Evolutionary conservation across 2,329 filamentous ascomycete genomes (phyloP).

Genomic region (Sporothrix dimorphospora): DNA sequence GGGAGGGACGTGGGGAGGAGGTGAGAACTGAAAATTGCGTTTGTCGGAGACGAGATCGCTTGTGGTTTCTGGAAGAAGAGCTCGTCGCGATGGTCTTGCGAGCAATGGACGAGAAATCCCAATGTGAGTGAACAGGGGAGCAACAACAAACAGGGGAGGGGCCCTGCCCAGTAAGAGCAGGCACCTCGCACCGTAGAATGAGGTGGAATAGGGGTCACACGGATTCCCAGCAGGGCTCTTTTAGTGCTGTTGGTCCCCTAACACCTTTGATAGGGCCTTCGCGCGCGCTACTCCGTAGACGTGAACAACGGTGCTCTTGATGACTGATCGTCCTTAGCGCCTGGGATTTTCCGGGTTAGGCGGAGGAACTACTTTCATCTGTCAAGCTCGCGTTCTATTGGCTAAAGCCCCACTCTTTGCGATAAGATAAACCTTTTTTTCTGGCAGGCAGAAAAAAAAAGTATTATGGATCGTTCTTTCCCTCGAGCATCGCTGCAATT

Average conservation of each 20-base stretch:
- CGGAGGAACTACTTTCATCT: not conserved
- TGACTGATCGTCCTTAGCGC: conserved; percentile 17
- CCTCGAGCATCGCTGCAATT: not conserved
- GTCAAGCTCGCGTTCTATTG: not conserved
- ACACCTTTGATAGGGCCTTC: not conserved
- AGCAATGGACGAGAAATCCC: not conserved
- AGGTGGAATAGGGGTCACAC: not conserved
- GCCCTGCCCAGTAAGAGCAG: not conserved
- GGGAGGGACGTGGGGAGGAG: not conserved
- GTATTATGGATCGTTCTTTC: not conserved
- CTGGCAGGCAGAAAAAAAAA: conserved; percentile 26
- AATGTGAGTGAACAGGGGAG: conserved; percentile 25
- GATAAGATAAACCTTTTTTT: conserved; percentile 35
- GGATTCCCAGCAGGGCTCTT: not conserved
- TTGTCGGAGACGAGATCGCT: not conserved
- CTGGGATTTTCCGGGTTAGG: conserved; percentile 23
- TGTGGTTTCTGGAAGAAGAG: not conserved
- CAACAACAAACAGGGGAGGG: conserved; percentile 28
- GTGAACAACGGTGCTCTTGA: not conserved
- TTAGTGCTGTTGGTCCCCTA: not conserved
- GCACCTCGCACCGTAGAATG: not conserved
- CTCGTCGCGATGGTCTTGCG: not conserved
- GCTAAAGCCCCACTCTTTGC: not conserved
- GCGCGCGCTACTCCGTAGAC: not conserved
- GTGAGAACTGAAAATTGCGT: not conserved